Evolutionary conservation across 768 basidiomycete species (phyloP).

Genomic region (Mycena metata): DNA sequence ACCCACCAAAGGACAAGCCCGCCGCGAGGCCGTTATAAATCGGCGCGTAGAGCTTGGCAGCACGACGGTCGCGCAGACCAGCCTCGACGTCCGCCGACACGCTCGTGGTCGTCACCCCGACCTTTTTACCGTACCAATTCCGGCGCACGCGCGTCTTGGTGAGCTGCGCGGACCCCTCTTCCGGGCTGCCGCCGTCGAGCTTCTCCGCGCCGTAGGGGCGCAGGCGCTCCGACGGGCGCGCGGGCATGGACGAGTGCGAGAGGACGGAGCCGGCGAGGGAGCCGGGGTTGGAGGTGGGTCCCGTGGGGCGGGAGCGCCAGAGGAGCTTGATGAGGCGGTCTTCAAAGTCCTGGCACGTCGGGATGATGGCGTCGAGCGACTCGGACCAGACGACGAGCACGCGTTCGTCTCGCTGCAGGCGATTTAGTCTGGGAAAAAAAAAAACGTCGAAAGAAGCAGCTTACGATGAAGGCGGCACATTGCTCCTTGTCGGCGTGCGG

Average conservation of each 20-base stretch:
- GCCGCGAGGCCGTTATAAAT: conserved; percentile 75
- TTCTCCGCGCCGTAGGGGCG: conserved; percentile 49
- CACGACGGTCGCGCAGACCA: conserved; percentile 40
- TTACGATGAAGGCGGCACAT: conserved; percentile 86
- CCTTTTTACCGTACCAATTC: conserved; percentile 75
- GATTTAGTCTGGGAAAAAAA: not conserved
- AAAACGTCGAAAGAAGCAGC: conserved; percentile 43
- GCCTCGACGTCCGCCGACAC: conserved; percentile 48
- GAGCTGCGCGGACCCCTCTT: conserved; percentile 21
- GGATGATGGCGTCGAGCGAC: conserved; percentile 82
- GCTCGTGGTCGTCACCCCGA: conserved; percentile 51
- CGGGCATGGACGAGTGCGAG: conserved; percentile 45
- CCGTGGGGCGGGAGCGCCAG: conserved; percentile 68
- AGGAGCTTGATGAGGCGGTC: conserved; percentile 85
- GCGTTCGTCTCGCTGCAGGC: conserved; percentile 78
- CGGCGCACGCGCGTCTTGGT: conserved; percentile 52
- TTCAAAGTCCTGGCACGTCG: conserved; percentile 79
- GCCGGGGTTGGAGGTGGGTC: conserved; percentile 44
- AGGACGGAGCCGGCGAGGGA: conserved; percentile 41
- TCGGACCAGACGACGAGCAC: conserved; percentile 91
- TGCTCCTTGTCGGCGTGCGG: conserved; percentile 89
- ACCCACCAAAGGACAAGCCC: conserved; percentile 66
- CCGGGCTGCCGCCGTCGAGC: conserved; percentile 9
- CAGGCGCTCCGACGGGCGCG: conserved; percentile 37
- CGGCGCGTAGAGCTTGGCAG: conserved; percentile 69